Conservation (phyloP, 768 basidiomycete genomes). For the Pholiota conissans region DNA sequence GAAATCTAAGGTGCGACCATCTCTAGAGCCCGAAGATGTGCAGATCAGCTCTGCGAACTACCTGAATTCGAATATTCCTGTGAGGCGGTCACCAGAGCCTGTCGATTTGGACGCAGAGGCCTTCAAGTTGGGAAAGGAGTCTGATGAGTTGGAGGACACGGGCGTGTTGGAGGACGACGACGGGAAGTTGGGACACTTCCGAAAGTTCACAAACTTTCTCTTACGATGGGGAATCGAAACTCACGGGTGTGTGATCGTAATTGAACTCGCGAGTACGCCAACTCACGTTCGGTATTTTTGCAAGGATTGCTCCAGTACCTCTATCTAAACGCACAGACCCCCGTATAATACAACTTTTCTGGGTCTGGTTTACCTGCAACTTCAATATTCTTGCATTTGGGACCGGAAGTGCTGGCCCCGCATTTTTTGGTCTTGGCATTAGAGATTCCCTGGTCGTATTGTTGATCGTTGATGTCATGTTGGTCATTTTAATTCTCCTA, state of each 20-base stretch:
- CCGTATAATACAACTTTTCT: conserved; percentile 66
- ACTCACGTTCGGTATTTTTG: not conserved
- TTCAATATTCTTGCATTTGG: conserved; percentile 67
- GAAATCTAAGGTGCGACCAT: no score
- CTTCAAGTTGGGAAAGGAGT: not conserved
- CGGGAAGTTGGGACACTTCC: conserved; percentile 7
- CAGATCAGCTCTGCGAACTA: no score
- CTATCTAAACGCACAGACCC: conserved; percentile 51
- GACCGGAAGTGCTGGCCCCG: conserved; percentile 59
- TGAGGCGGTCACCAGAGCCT: not conserved
- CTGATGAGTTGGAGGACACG: not conserved
- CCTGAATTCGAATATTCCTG: not conserved
- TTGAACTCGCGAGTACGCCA: not conserved
- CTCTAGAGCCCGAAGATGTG: no score
- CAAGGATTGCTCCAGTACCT: conserved; percentile 54
- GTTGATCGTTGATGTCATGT: conserved; percentile 40
- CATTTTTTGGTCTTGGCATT: conserved; percentile 54
- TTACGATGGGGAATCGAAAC: conserved; percentile 19
- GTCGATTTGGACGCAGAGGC: not conserved
- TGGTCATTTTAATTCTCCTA: conserved; percentile 18
- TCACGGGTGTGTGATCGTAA: conserved; percentile 12
- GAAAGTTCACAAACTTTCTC: conserved; percentile 9
- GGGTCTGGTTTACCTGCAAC: conserved; percentile 72
- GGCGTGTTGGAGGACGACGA: not conserved
- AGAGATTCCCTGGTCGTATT: conserved; percentile 54